Evolutionary conservation across 2,329 filamentous ascomycete genomes (phyloP), one percentile per base, ranked within the genome.

Genomic region (Endoconidiophora laricicola): DNA sequence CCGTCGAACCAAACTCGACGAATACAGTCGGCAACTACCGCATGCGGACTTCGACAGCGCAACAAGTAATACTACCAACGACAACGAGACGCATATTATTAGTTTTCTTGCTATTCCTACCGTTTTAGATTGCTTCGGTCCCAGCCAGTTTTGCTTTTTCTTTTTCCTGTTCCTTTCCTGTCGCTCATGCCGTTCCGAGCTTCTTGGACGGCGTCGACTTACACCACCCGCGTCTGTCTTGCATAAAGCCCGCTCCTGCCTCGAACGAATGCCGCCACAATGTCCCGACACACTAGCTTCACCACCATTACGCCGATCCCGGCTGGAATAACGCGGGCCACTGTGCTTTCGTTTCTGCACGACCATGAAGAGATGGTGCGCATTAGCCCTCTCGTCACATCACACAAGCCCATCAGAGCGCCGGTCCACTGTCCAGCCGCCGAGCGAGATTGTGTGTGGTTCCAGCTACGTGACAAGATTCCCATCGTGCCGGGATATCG

Each of bases 331-430:
- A 70, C 77, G 44, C 76, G 85, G 49, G 72, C 81, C 56, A 72
- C 76, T n/a, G 84, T 85, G 40, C 62, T 93, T 55, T 71, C 76
- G 49, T 84, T 85, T 56, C 77, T 94, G 29, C 84, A 86, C 62
- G 73, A 82, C 62, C 86, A 93, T 65, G 63, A 72, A 46, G 79
- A 79, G 57, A 93, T 94, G 81, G 93, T 94, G 59, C 81, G 90
- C 60, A 69, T 94, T 52, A 94, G 93, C 63, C 86, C 86, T 1
- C 71, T 93, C 44, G 81, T 94, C 50, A 77, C 82, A 55, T 78
- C 83, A 54, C 75, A 84, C 52, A 73, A 79, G 56, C 71, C 70
- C 29, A 85, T 85, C 63, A 71, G 74, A 44, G 72, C 84, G 2
- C 85, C 86, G 0, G 59, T 71, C 22, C 73, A 79, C 59, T 79